Conservation (phyloP, 2,329 filamentous ascomycete genomes). For the Huntiella savannae region DNA sequence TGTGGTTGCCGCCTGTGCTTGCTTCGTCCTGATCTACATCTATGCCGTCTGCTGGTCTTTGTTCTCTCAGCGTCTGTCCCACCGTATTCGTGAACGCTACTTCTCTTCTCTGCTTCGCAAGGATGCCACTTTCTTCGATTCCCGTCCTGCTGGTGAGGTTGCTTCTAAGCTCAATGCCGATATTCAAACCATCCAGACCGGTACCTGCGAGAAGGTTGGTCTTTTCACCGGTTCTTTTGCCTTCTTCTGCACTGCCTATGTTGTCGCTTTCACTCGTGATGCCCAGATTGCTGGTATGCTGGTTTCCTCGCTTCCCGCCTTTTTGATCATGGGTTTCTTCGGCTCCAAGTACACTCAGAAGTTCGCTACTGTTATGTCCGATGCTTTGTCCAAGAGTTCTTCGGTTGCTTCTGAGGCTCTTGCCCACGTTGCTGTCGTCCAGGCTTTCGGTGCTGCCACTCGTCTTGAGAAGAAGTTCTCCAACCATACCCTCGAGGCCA, state of each 20-base stretch:
- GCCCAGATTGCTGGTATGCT: slow-evolving; percentile 43
- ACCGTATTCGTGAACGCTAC: slow-evolving; percentile 42
- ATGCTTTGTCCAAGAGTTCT: slow-evolving; percentile 36
- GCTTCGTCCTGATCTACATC: slow-evolving; percentile 43
- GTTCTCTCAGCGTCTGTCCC: slow-evolving; percentile 42
- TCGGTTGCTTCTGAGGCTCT: slow-evolving; percentile 45
- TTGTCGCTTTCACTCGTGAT: slow-evolving; percentile 48
- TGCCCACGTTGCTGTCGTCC: slow-evolving; percentile 40
- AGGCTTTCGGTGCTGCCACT: slow-evolving; percentile 40
- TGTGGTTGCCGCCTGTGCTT: slow-evolving; percentile 43
- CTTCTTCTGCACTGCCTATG: slow-evolving; percentile 48
- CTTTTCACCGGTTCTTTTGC: slow-evolving; percentile 40
- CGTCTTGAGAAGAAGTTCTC: slow-evolving; percentile 42
- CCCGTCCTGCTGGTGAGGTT: slow-evolving; percentile 41
- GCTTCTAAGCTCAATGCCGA: slow-evolving; percentile 44
- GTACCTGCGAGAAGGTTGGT: slow-evolving; percentile 53
- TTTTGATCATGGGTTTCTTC: slow-evolving; percentile 36
- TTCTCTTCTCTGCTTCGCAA: slow-evolving; percentile 38
- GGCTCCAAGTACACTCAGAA: slow-evolving; percentile 35
- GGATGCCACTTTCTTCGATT: slow-evolving; percentile 45
- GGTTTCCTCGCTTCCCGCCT: slow-evolving; percentile 42
- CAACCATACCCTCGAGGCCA: slow-evolving; percentile 28
- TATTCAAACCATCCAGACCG: slow-evolving; percentile 46
- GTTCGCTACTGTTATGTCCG: slow-evolving; percentile 29
- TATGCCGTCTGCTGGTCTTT: slow-evolving; percentile 46